Evolutionary conservation across 116 monocot genomes (phyloP), one percentile per base, ranked within the genome.

Genomic region (Thalassia testudinum): DNA sequence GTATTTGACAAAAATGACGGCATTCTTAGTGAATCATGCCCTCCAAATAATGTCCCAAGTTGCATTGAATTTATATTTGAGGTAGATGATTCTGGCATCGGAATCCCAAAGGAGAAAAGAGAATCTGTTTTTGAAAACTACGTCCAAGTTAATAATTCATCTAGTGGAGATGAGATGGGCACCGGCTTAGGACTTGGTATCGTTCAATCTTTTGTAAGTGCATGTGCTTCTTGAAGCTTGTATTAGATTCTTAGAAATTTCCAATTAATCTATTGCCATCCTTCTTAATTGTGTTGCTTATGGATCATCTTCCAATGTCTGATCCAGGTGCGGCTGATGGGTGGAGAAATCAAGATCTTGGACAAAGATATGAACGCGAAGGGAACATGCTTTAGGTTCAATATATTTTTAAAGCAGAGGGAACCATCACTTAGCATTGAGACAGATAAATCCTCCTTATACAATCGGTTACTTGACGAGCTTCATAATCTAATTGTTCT

Each of bases 101-200:
- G 95, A 43, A 95, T 95, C 1, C 88, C 88, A 10, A 82, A 62
- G 40, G 95, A 95, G 22, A 95, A 82, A 56, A 68, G 74, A 66
- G 65, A 47, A 19, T 81, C 81, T 20, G 67, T 88, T 14, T 95
- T 95, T 62, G 88, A 95, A 53, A 88, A 95, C 42, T 95, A 79
- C 68, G 70, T 95, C 56, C 95, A 88, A 63, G 79, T 95, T 15
- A 82, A 77, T 27, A 10, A 34, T 34, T 10, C 30, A 10, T 10
- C 30, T 34, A 3, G 30, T 5, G n/a, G 30, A 34, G 3, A 34
- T 34, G 10, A 34, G 30, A 10, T 10, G 30, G 95, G 95, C 54
- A 88, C 88, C 29, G 88, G 85, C 27, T 57, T 95, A 47, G 95
- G 95, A 18, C 79, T 95, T 61, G 95, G 95, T 34, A 87, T 88